These are phyloP conservation scores for Nicotiana undulata DNA, from an alignment of 257 asterid genomes.

Conservation along the genomic window DNA sequence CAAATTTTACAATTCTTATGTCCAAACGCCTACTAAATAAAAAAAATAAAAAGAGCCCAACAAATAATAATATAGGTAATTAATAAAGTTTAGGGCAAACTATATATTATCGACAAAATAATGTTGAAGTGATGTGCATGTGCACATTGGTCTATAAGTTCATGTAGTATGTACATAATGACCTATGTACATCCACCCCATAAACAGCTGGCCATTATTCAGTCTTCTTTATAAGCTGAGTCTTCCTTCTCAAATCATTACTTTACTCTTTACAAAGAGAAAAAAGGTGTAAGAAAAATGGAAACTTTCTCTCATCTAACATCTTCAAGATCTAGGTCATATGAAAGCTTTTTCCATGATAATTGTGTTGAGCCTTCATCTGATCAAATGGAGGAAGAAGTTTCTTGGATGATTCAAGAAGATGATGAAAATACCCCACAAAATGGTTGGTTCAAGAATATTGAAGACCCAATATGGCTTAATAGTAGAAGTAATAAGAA, in stretches of 20 bases:
- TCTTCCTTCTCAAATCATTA: neutral
- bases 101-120: no score
- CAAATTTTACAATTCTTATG: no score
- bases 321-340: constrained; percentile 15
- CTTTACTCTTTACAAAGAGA: constrained; percentile 11
- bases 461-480: neutral
- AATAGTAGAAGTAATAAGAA: constrained; percentile 8
- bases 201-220: constrained; percentile 6
- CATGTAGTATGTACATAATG: neutral
- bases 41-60: neutral
- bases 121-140: constrained; percentile 3
- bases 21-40: no score
- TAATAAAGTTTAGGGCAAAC: no score
- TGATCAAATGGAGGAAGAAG: neutral
- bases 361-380: neutral
- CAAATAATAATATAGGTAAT: neutral
- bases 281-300: neutral
- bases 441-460: constrained; percentile 13
- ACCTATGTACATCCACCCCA: constrained; percentile 7
- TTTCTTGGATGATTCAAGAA: neutral
- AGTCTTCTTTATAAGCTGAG: constrained; percentile 5
- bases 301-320: neutral
- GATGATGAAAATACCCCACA: neutral
- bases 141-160: neutral
- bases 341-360: constrained; percentile 10